Conservation (phyloP, 176 grass and related monocot species). For the Phyllostachys edulis region DNA sequence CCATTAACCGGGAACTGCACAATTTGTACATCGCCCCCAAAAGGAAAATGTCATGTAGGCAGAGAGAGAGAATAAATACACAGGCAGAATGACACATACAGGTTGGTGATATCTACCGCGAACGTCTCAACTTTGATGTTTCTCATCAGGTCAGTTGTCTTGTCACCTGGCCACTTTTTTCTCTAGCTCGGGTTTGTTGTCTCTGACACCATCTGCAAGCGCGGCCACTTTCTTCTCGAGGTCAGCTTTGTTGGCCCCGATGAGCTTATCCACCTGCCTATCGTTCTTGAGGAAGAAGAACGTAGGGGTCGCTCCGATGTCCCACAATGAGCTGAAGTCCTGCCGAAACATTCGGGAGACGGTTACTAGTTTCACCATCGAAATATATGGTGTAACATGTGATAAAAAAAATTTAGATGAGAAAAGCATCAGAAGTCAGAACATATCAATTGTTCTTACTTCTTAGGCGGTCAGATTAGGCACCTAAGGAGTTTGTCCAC, state of each 20-base stretch:
- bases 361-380: not conserved
- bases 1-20: not conserved
- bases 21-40: not conserved
- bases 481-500: not conserved
- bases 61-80: not conserved
- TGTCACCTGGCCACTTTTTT: no score
- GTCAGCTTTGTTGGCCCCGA: constrained; percentile 85
- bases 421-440: no score
- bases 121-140: no score
- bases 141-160: no score
- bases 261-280: constrained; percentile 81
- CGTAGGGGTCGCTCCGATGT: constrained; percentile 85
- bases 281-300: constrained; percentile 90
- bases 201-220: constrained; percentile 8
- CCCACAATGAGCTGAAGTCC: constrained; percentile 93
- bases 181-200: no score
- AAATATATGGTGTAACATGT: no score
- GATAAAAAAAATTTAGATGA: no score
- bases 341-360: constrained; percentile 27
- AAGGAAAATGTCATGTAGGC: not conserved
- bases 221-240: constrained; percentile 71
- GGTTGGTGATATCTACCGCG: not conserved
- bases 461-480: not conserved
- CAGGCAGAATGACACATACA: not conserved
- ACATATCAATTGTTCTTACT: not conserved